Evolutionary conservation across 1,284 basidiomycete genomes (phyloP), one percentile per base, ranked within the genome.

Genomic region (Neonothopanus nambi): DNA sequence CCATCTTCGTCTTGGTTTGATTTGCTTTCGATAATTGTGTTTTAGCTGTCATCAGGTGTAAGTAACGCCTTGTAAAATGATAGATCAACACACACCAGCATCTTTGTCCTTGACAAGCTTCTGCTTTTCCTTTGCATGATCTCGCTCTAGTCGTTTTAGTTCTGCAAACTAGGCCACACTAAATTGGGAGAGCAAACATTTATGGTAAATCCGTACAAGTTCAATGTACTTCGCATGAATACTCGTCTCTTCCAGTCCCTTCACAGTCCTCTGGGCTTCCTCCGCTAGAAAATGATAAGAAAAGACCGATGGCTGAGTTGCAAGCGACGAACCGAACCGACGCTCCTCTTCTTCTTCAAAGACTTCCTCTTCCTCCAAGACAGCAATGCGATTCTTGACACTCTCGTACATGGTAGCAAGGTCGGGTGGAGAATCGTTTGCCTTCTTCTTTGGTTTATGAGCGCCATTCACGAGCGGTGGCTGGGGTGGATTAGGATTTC

Each of bases 41-140:
- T 69, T 92, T 92, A 55, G 90, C 89, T 91, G 65, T 57, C 42
- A 50, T 51, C 11, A 48, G 23, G 35, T 37, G 24, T 48, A 23
- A 53, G 24, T 41, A 48, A 59, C 28, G 44, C 49, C 45, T 46
- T 51, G 41, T 47, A 47, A 58, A 38, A 58, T 24, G 42, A 38
- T 54, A 50, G 45, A 43, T 30, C 43, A 30, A 35, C 42, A 71
- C 78, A 55, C 60, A 90, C 89, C 89, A 59, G 89, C 82, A 71
- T 92, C 89, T 72, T 91, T 91, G 76, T 92, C 89, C 72, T 92
- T 92, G 48, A 81, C 77, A 37, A 92, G 73, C 65, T 92, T 92
- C 74, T 92, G 89, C 69, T 89, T 91, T 75, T 92, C 89, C 72
- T 89, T 92, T 50, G 89, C 85, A 64, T 91, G 87, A 65, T 92